phyloP scores from a whole-genome alignment of 2,329 filamentous ascomycete genomes.

The Exutisphaerella laricina region DNA sequence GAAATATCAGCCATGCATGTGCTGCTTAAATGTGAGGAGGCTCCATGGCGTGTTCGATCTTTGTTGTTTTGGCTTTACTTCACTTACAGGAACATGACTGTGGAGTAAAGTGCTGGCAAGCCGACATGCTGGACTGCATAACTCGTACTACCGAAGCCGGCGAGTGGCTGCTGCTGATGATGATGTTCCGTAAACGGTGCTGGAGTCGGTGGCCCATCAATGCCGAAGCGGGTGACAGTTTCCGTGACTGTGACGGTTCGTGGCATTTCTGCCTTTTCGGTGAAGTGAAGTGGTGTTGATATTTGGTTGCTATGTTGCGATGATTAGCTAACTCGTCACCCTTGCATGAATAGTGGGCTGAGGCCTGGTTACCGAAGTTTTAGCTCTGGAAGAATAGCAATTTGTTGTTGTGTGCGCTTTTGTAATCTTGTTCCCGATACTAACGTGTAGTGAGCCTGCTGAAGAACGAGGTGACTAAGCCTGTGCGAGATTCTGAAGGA shows the following conservation, averaged over 20 bases:
- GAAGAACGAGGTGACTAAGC: background rate
- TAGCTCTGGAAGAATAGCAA: constrained; percentile 2
- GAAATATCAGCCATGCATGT: no score
- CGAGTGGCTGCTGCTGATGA: background rate
- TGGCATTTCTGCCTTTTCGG: no score
- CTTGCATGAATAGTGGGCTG: constrained; percentile 6
- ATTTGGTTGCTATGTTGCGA: background rate
- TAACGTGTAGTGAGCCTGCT: no score
- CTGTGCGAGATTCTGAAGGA: background rate
- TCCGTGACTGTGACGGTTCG: constrained; percentile 1
- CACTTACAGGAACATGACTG: constrained; percentile 7
- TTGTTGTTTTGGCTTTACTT: no score
- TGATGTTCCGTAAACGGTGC: background rate
- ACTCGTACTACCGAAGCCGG: no score
- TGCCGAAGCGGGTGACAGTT: constrained; percentile 6
- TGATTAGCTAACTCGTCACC: background rate
- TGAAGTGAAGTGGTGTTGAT: background rate
- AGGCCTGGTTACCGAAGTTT: constrained; percentile 3
- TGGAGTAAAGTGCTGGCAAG: constrained; percentile 1
- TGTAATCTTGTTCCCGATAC: background rate
- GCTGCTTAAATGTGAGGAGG: no score
- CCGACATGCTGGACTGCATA: constrained; percentile 3
- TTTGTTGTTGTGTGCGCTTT: background rate
- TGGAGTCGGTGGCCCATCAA: constrained; percentile 4
- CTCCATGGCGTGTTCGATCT: no score